phyloP scores from a whole-genome alignment of 208 protist genomes.

The Perkinsela sp. region DNA sequence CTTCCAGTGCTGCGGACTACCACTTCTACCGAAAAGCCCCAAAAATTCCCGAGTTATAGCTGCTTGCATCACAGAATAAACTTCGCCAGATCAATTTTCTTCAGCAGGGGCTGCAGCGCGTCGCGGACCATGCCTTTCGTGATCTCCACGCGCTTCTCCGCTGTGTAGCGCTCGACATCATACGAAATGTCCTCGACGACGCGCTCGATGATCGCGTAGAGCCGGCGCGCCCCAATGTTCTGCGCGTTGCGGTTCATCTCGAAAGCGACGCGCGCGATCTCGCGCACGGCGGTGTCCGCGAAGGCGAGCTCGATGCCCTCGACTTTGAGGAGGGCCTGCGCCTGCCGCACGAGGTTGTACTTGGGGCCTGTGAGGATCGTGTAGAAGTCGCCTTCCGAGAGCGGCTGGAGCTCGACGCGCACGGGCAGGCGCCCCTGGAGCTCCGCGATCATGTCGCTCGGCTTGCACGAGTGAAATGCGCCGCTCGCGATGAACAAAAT shows the following conservation, averaged over 20 bases:
- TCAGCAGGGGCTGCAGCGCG: slow-evolving; percentile 32
- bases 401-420: slow-evolving; percentile 81
- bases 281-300: slow-evolving; percentile 56
- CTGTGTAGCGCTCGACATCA: slow-evolving; percentile 40
- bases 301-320: slow-evolving; percentile 78
- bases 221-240: slow-evolving; percentile 82
- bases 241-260: slow-evolving; percentile 71
- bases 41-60: too few relatives aligned
- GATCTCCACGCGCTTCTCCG: slow-evolving; percentile 25
- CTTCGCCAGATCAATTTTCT: slow-evolving; percentile 60
- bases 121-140: slow-evolving; percentile 24
- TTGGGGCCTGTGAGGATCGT: slow-evolving; percentile 83
- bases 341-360: slow-evolving; percentile 72
- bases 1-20: too few relatives aligned
- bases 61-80: slow-evolving; percentile 63
- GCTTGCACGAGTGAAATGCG: slow-evolving; percentile 75
- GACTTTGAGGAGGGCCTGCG: slow-evolving; percentile 64
- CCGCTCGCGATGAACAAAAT: slow-evolving; percentile 89
- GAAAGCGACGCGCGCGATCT: slow-evolving; percentile 62
- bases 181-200: slow-evolving; percentile 80
- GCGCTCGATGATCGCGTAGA: slow-evolving; percentile 78
- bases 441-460: slow-evolving; percentile 73
- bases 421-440: slow-evolving; percentile 84
- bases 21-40: too few relatives aligned
- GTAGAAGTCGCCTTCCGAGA: slow-evolving; percentile 74